phyloP scores from a whole-genome alignment of 1,284 basidiomycete genomes.

The Vanrija humicola region DNA sequence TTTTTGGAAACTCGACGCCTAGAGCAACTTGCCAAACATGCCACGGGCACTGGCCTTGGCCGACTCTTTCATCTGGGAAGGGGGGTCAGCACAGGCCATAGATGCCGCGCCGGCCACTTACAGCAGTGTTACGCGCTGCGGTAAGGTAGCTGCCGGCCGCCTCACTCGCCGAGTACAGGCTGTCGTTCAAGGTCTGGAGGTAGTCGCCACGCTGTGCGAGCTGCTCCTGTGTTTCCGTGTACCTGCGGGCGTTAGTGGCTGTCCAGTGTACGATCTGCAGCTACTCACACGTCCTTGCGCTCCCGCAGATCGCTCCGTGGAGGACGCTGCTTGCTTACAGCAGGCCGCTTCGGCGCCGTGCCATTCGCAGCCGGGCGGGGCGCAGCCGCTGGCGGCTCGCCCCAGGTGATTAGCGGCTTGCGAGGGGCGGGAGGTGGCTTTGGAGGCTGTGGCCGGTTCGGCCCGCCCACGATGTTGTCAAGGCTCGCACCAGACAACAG shows the following conservation, averaged over 20 bases:
- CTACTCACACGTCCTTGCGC: conserved; percentile 30
- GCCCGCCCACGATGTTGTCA: conserved; percentile 45
- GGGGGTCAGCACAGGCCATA: conserved; percentile 7
- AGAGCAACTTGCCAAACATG: conserved; percentile 37
- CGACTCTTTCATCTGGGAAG: conserved; percentile 34
- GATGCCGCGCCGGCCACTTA: conserved; percentile 36
- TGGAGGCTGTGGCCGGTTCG: conserved; percentile 35
- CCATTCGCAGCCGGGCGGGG: conserved; percentile 32
- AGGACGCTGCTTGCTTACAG: conserved; percentile 24
- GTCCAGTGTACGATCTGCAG: no score
- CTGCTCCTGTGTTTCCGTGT: conserved; percentile 41
- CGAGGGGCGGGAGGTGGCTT: conserved; percentile 30
- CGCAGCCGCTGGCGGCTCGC: conserved; percentile 29
- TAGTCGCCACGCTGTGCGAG: conserved; percentile 33
- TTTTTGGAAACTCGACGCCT: no score
- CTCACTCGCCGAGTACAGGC: conserved; percentile 33
- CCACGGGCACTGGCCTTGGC: conserved; percentile 43
- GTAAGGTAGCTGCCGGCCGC: conserved; percentile 35
- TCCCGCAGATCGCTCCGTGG: conserved; percentile 30
- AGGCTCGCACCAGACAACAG: conserved; percentile 45
- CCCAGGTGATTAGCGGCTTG: conserved; percentile 45
- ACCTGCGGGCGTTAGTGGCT: conserved; percentile 5
- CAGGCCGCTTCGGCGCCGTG: conserved; percentile 34
- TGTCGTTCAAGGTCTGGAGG: conserved; percentile 36
- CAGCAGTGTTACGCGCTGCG: conserved; percentile 41